Conservation (phyloP, 2,329 filamentous ascomycete genomes). For the Rhynchosporium secalis region DNA sequence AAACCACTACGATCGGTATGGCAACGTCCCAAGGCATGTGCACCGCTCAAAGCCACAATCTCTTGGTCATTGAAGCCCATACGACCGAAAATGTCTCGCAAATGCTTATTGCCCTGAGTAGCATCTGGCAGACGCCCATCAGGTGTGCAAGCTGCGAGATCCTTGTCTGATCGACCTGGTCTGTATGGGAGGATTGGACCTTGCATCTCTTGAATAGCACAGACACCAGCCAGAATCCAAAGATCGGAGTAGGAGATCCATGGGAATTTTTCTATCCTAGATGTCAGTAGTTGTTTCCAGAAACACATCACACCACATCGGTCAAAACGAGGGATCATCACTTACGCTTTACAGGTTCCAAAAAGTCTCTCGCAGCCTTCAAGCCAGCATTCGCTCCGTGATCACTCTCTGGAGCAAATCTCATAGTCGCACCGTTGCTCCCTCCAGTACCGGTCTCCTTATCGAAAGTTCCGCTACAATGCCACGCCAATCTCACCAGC, state of each 20-base stretch:
- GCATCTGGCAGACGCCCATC: conserved; percentile 89
- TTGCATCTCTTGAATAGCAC: conserved; percentile 92
- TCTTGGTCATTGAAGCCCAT: conserved; percentile 99
- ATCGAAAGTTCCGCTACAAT: conserved; percentile 90
- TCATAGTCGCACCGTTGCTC: conserved; percentile 96
- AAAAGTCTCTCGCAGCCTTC: conserved; percentile 82
- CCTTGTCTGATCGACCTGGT: conserved; percentile 79
- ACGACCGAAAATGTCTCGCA: conserved; percentile 89
- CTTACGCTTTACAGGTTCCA: conserved; percentile 84
- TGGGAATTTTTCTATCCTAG: conserved; percentile 67
- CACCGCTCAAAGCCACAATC: conserved; percentile 86
- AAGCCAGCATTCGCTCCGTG: conserved; percentile 95
- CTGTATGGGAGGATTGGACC: conserved; percentile 86
- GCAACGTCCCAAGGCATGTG: conserved; percentile 84
- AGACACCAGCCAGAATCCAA: conserved; percentile 87
- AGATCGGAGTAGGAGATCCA: conserved; percentile 98
- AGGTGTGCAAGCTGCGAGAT: conserved; percentile 83
- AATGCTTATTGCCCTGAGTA: conserved; percentile 73
- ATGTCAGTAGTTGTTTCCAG: conserved; percentile 25
- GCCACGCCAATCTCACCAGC: conserved; percentile 88
- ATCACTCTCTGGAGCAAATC: conserved; percentile 83
- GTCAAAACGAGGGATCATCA: conserved; percentile 18
- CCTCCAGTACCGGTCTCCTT: conserved; percentile 85
- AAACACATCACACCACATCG: neutral
- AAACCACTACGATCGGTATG: conserved; percentile 87